Evolutionary conservation across 345 rosid genomes (phyloP), one percentile per base, ranked within the genome.

Genomic region (Chamaenerion angustifolium): DNA sequence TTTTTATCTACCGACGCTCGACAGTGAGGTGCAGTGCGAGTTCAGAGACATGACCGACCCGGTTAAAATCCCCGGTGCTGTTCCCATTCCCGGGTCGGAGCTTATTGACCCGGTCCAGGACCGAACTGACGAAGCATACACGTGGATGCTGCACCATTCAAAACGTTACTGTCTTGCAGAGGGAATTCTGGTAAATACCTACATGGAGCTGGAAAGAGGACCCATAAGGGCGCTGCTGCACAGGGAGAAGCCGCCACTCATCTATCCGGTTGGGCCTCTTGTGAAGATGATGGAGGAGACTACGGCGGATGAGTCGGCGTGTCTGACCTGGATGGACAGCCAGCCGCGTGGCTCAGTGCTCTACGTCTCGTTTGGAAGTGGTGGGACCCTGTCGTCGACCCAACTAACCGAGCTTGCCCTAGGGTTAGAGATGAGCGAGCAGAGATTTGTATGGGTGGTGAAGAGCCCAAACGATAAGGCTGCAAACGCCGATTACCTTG

Each of bases 321-420:
- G 37, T 31, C 16, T 69, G 3, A 25, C 16, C 0, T 86, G 95
- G 89, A 51, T 83, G 9, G 72, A 76, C 54, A 16, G 8, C 12
- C 82, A 80, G 46, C 78, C 85, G 0, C 1, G 8, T 6, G 71
- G 68, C 18, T 80, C 86, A 13, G 84, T 78, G 37, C 42, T 86
- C 1, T 80, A 68, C n/a, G 71, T 86, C 13, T 83, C 84, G 4
- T 78, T 83, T 42, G 95, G 95, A 11, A 83, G 94, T 14, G 87
- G 87, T 0, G 89, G 89, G 1, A 71, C 86, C 3, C 56, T 76
- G 0, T 59, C 84, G 4, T 16, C 48, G 0, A 43, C 56, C n/a
- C 75, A 76, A 48, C 25, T 55, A 46, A 12, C 27, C 9, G 69
- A 76, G 56, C 51, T 76, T 23, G 77, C 77, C 0, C 69, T 59